A percentile compares a stretch with the other conserved stretches of the same genome.
Evolutionary conservation across 2,329 filamentous ascomycete species (phyloP).

Genomic region (Botrytis squamosa): DNA sequence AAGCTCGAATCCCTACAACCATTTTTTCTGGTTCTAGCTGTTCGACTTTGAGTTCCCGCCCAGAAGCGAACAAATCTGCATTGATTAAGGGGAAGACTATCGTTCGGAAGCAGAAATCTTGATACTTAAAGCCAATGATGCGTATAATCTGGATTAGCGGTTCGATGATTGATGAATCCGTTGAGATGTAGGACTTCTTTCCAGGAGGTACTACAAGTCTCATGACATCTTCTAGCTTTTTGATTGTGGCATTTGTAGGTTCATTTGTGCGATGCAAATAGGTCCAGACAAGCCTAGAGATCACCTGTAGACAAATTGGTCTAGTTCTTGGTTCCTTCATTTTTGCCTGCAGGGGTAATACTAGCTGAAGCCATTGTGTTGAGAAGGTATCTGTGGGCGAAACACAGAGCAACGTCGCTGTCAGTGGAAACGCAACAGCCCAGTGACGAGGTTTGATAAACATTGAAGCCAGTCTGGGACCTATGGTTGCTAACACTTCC

Average conservation of each 20-base stretch:
- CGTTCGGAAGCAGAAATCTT: constrained; percentile 86
- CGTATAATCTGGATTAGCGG: constrained; percentile 91
- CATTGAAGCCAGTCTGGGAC: constrained; percentile 77
- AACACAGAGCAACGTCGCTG: constrained; percentile 82
- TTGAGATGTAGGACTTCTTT: constrained; percentile 77
- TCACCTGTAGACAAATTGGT: constrained; percentile 79
- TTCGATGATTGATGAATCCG: constrained; percentile 80
- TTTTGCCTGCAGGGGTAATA: constrained; percentile 73
- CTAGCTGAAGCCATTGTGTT: constrained; percentile 80
- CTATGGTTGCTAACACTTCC: constrained; percentile 76
- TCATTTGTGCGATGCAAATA: constrained; percentile 87
- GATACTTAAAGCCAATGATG: constrained; percentile 89
- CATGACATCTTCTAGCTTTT: constrained; percentile 87
- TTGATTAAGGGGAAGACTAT: constrained; percentile 97
- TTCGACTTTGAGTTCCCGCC: constrained; percentile 66
- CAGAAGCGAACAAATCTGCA: constrained; percentile 77
- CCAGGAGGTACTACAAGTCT: constrained; percentile 78
- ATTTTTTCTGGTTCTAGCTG: constrained; percentile 94
- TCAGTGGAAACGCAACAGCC: constrained; percentile 83
- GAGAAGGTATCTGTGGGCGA: constrained; percentile 82
- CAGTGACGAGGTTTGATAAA: constrained; percentile 91
- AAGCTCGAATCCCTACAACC: constrained; percentile 94
- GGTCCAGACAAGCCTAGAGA: constrained; percentile 89
- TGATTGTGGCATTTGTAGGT: constrained; percentile 61
- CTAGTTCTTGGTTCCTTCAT: constrained; percentile 80